These are phyloP conservation scores for Kondoa malvinella DNA, from an alignment of 768 basidiomycete species.

Conservation along the genomic window DNA sequence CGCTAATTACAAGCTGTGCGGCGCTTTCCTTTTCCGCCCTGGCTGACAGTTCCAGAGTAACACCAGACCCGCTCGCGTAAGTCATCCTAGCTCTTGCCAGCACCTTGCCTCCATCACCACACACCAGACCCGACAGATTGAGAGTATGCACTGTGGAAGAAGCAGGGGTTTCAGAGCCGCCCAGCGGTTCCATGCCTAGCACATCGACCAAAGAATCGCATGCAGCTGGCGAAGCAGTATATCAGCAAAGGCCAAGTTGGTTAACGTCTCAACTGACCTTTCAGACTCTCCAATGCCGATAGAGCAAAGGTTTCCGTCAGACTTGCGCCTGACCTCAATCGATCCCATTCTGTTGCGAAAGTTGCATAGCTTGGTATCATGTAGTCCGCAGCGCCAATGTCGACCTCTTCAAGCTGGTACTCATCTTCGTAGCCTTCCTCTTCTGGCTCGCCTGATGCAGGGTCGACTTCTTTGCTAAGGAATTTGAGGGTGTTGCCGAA, in stretches of 20 bases:
- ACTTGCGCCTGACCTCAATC: constrained; percentile 55
- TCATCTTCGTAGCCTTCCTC: constrained; percentile 99
- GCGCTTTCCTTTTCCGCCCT: constrained; percentile 79
- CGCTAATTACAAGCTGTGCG: constrained; percentile 71
- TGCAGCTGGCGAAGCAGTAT: constrained; percentile 45
- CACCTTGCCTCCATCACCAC: constrained; percentile 89
- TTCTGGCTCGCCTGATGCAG: constrained; percentile 83
- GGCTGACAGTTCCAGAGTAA: constrained; percentile 77
- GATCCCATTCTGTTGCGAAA: constrained; percentile 90
- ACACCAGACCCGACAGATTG: constrained; percentile 75
- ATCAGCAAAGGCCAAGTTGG: constrained; percentile 1
- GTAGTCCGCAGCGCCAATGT: constrained; percentile 84
- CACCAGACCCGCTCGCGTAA: constrained; percentile 69
- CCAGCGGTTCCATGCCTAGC: constrained; percentile 89
- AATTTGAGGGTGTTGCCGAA: constrained; percentile 88
- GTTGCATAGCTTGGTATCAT: constrained; percentile 86
- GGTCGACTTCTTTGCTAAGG: constrained; percentile 92
- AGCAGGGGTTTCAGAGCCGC: constrained; percentile 67
- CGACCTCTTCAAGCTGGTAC: constrained; percentile 91
- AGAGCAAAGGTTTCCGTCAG: constrained; percentile 87
- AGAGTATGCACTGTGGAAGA: constrained; percentile 82
- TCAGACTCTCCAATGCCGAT: constrained; percentile 77
- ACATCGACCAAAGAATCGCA: constrained; percentile 92
- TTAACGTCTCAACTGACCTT: constrained; percentile 44
- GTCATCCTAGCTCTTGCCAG: constrained; percentile 92